These are phyloP conservation scores for Aethionema arabicum DNA, from an alignment of 345 rosid genomes.

Conservation along the genomic window DNA sequence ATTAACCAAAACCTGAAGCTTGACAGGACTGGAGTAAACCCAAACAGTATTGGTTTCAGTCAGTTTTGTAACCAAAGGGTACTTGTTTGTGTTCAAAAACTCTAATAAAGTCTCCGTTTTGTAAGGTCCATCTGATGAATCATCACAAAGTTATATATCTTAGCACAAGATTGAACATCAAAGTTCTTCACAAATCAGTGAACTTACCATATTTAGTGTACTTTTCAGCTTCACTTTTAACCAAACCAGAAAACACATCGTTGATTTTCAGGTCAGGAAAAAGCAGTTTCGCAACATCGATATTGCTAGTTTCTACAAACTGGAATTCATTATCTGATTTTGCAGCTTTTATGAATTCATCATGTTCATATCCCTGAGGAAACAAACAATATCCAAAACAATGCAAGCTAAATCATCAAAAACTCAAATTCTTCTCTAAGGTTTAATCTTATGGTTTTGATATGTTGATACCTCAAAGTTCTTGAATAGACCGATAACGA, in stretches of 20 bases:
- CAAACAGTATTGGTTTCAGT: constrained; percentile 65
- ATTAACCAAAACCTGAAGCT: constrained; percentile 62
- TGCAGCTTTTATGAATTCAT: constrained; percentile 73
- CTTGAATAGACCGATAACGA: constrained; percentile 60
- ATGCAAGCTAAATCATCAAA: no score
- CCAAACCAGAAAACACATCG: constrained; percentile 57
- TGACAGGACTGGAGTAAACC: constrained; percentile 73
- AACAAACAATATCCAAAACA: constrained; percentile 8
- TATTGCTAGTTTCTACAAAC: constrained; percentile 54
- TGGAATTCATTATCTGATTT: constrained; percentile 62
- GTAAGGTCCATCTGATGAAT: constrained; percentile 59
- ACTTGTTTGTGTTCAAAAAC: constrained; percentile 71
- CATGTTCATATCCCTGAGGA: constrained; percentile 57
- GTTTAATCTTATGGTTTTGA: background rate
- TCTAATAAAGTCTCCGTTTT: constrained; percentile 53
- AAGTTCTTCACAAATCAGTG: background rate
- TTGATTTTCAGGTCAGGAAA: constrained; percentile 49
- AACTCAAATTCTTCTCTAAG: no score
- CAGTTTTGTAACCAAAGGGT: constrained; percentile 72
- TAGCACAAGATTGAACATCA: constrained; percentile 5
- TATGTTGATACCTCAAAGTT: constrained; percentile 59
- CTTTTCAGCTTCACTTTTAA: constrained; percentile 78
- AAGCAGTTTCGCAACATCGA: constrained; percentile 52
- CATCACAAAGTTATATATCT: background rate
- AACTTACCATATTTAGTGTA: constrained; percentile 67